Percentiles rank a stretch among this genome's conserved stretches.
Evolutionary conservation across 176 grass and related monocot genomes (phyloP).

Genomic region (Avena atlantica): DNA sequence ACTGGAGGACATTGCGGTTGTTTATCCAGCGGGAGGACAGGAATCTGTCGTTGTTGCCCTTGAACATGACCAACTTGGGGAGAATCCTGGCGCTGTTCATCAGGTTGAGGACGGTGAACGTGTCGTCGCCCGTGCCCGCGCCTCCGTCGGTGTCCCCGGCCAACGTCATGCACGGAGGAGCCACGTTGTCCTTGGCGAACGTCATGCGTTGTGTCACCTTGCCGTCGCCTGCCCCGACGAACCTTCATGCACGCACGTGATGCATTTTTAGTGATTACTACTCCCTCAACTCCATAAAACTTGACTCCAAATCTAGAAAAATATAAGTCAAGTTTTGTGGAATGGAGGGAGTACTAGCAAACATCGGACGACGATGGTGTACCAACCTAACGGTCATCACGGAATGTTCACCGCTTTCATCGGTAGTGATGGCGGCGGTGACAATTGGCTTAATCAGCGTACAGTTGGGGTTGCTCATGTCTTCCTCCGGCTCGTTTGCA

Average conservation of each 20-base stretch:
- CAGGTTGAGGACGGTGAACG: neutral
- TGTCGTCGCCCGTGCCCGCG: neutral
- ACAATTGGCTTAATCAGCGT: neutral
- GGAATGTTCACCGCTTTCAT: neutral
- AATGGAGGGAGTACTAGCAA: too few species aligned
- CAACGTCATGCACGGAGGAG: neutral
- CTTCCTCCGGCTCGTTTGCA: neutral
- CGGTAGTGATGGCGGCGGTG: neutral
- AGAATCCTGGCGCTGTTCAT: neutral
- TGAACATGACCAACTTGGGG: neutral
- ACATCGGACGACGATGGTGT: too few species aligned
- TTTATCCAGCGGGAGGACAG: neutral
- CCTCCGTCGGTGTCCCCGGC: too few species aligned
- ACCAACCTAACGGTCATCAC: neutral
- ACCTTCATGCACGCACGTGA: neutral
- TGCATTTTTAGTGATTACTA: too few species aligned
- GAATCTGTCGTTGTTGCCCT: neutral
- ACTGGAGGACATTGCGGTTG: neutral
- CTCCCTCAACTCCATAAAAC: too few species aligned
- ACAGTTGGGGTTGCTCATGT: neutral
- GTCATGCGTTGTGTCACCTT: neutral
- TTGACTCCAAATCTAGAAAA: too few species aligned
- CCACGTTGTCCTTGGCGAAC: neutral
- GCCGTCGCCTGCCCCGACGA: neutral
- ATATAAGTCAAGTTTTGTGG: too few species aligned